Conservation (phyloP, 345 rosid species). For the Garcia nutans region DNA sequence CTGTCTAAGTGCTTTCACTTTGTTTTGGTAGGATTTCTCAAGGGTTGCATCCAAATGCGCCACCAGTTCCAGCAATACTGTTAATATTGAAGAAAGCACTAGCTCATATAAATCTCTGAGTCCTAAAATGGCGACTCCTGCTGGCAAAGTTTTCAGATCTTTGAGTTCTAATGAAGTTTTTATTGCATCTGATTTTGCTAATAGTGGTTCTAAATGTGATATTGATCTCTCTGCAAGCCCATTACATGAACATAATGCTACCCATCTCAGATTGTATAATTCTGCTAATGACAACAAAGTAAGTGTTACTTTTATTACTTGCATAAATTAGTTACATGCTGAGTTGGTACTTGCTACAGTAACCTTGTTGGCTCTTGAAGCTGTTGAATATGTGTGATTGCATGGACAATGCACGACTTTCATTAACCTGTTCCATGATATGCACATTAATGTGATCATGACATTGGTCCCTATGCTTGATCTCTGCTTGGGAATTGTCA, state of each 20-base stretch:
- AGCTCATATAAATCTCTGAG: slow-evolving; percentile 51
- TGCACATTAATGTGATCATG: background rate
- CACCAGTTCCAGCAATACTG: slow-evolving; percentile 36
- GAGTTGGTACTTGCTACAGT: background rate
- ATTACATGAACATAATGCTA: slow-evolving; percentile 32
- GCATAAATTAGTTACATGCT: background rate
- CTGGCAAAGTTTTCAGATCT: slow-evolving; percentile 40
- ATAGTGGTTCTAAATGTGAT: slow-evolving; percentile 51
- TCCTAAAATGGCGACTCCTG: slow-evolving; percentile 38
- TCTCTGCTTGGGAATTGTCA: too few relatives aligned
- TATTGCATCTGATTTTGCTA: slow-evolving; percentile 37
- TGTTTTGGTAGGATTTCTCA: slow-evolving; percentile 39
- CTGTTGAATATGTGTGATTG: background rate
- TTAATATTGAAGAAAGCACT: slow-evolving; percentile 66
- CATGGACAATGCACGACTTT: background rate
- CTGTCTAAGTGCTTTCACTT: slow-evolving; percentile 8
- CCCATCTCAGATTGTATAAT: slow-evolving; percentile 41
- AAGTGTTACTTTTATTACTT: slow-evolving; percentile 28
- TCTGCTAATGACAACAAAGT: slow-evolving; percentile 42
- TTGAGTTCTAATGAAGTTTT: slow-evolving; percentile 35
- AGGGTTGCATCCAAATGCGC: slow-evolving; percentile 35
- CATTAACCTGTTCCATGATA: background rate
- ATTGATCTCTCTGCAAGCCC: slow-evolving; percentile 41
- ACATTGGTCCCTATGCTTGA: background rate
- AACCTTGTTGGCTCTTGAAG: background rate